phyloP scores from a whole-genome alignment of 176 grass and related monocot species.

The Oryza rufipogon region DNA sequence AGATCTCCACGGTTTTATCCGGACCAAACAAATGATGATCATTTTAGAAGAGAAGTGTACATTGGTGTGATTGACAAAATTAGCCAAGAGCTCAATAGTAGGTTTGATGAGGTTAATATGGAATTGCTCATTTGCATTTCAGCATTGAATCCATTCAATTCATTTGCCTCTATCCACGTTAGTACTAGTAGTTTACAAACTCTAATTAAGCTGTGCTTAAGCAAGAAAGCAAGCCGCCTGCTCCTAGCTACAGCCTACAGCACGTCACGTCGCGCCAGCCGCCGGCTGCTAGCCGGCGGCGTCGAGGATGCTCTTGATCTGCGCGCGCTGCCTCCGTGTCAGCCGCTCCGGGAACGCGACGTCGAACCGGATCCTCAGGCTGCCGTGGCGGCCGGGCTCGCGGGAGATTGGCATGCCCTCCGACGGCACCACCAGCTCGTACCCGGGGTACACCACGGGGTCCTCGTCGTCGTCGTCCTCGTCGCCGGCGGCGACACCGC shows the following conservation, averaged over 20 bases:
- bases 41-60: no score
- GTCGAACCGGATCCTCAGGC: constrained; percentile 61
- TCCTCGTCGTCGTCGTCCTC: not conserved
- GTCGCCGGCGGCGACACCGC: not conserved
- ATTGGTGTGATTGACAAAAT: no score
- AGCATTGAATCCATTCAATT: no score
- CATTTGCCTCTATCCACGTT: no score
- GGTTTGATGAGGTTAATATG: no score
- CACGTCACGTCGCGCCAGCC: not conserved
- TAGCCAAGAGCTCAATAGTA: no score
- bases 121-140: no score
- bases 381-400: constrained; percentile 61
- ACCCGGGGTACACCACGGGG: constrained; percentile 54
- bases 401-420: constrained; percentile 84
- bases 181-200: not conserved
- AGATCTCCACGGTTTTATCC: no score
- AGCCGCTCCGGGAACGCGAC: constrained; percentile 62
- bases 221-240: not conserved
- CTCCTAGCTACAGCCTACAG: not conserved
- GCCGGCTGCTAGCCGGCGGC: not conserved
- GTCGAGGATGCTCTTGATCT: constrained; percentile 52
- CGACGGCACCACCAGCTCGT: constrained; percentile 59
- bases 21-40: no score
- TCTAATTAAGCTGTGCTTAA: not conserved
- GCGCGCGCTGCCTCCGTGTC: constrained; percentile 22